Percentiles rank a stretch among this genome's conserved stretches.
Evolutionary conservation across 2,329 filamentous ascomycete species (phyloP).

Genomic region (Alternaria atra): DNA sequence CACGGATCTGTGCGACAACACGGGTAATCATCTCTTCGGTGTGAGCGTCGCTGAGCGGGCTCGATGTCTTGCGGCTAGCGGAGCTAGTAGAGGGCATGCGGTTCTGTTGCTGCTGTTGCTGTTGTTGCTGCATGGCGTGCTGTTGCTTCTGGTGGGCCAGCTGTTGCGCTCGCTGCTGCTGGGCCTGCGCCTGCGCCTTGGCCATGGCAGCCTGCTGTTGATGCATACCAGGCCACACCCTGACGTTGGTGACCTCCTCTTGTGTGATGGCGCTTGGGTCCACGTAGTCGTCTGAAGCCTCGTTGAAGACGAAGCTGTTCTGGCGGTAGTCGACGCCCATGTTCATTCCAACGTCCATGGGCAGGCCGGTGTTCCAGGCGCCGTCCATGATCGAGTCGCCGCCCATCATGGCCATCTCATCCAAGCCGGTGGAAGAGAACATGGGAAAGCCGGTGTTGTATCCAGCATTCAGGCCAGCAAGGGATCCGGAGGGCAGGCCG

Average conservation of each 20-base stretch:
- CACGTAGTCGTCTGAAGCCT: conserved; percentile 64
- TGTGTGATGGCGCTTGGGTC: conserved; percentile 78
- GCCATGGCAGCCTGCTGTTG: conserved; percentile 77
- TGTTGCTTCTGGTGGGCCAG: conserved; percentile 54
- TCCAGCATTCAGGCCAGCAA: conserved; percentile 77
- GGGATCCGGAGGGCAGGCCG: conserved; percentile 84
- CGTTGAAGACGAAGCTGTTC: conserved; percentile 70
- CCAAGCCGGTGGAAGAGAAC: conserved; percentile 69
- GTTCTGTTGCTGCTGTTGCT: conserved; percentile 47
- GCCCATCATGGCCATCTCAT: conserved; percentile 70
- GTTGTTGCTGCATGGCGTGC: conserved; percentile 40
- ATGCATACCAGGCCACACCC: conserved; percentile 93
- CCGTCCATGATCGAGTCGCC: conserved; percentile 61
- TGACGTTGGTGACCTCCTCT: conserved; percentile 69
- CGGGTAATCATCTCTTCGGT: conserved; percentile 92
- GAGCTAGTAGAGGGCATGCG: conserved; percentile 32
- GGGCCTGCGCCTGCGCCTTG: conserved; percentile 47
- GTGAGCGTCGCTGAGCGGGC: conserved; percentile 55
- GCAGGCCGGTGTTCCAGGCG: conserved; percentile 63
- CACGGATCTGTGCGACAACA: conserved; percentile 89
- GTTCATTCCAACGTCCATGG: conserved; percentile 68
- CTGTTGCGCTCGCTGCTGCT: conserved; percentile 57
- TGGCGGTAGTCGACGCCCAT: conserved; percentile 68
- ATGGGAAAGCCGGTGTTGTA: conserved; percentile 52
- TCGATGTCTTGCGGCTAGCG: conserved; percentile 48